Conservation (phyloP, 2,329 filamentous ascomycete genomes). For the Shiraia sp. region DNA sequence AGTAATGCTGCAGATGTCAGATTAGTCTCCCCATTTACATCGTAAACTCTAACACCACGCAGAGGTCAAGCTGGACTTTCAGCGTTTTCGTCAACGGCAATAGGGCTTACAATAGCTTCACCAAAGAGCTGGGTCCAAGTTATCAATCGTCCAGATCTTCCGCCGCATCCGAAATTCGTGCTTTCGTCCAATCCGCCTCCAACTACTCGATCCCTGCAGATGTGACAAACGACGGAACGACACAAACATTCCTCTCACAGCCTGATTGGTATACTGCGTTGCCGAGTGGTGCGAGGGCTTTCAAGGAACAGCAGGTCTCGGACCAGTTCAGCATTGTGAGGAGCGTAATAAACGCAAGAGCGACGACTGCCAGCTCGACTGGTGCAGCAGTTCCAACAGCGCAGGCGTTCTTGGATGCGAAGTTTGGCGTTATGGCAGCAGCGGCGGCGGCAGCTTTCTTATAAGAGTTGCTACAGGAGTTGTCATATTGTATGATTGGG, state of each 20-base stretch:
- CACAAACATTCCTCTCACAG: conserved; percentile 24
- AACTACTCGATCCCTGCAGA: conserved; percentile 32
- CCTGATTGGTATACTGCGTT: conserved; percentile 37
- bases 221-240: conserved; percentile 25
- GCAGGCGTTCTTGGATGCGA: conserved; percentile 17
- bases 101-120: conserved; percentile 27
- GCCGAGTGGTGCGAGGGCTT: conserved; percentile 27
- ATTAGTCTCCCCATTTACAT: not conserved
- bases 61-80: conserved; percentile 34
- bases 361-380: conserved; percentile 20
- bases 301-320: conserved; percentile 37
- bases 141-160: conserved; percentile 32
- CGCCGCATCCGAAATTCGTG: conserved; percentile 30
- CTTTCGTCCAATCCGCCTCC: conserved; percentile 24
- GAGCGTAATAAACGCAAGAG: conserved; percentile 20
- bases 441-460: conserved; percentile 32
- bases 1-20: conserved; percentile 25
- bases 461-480: conserved; percentile 6
- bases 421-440: conserved; percentile 35
- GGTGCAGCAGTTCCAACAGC: conserved; percentile 27
- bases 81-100: conserved; percentile 31
- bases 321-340: conserved; percentile 37
- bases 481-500: too few relatives aligned
- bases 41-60: conserved; percentile 3
- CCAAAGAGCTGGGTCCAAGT: conserved; percentile 20